Evolutionary conservation across 148 eudicot species (phyloP).

Genomic region (Persicaria tinctoria): DNA sequence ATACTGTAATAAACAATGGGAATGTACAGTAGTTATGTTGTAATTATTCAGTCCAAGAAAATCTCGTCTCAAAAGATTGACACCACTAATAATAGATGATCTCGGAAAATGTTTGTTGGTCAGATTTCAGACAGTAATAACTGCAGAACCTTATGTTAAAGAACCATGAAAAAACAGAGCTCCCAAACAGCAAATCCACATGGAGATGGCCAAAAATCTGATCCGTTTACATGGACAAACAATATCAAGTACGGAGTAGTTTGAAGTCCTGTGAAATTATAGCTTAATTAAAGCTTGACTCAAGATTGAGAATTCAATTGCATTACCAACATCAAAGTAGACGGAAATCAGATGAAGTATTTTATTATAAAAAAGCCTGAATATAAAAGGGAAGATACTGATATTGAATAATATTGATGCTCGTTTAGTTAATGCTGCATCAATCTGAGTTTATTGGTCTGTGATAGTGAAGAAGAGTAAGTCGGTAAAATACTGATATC

Average conservation of each 20-base stretch:
- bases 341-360: neutral
- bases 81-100: neutral
- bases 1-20: too few relatives aligned
- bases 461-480: neutral
- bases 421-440: neutral
- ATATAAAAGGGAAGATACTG: neutral
- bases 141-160: neutral
- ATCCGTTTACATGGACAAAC: neutral
- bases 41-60: neutral
- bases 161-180: neutral
- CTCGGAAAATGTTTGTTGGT: neutral
- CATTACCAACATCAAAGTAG: neutral
- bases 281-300: neutral
- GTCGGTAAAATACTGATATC: neutral
- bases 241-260: too few relatives aligned
- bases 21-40: neutral
- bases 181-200: neutral
- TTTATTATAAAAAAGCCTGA: neutral
- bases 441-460: neutral
- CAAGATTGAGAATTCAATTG: neutral
- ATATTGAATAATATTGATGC: neutral
- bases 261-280: too few relatives aligned
- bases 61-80: neutral
- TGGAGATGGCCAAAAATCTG: neutral
- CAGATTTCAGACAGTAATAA: neutral